Evolutionary conservation across 169 alveolate genomes (phyloP), one percentile per base, ranked within the genome.

Genomic region (Cryptosporidium viatorum): DNA sequence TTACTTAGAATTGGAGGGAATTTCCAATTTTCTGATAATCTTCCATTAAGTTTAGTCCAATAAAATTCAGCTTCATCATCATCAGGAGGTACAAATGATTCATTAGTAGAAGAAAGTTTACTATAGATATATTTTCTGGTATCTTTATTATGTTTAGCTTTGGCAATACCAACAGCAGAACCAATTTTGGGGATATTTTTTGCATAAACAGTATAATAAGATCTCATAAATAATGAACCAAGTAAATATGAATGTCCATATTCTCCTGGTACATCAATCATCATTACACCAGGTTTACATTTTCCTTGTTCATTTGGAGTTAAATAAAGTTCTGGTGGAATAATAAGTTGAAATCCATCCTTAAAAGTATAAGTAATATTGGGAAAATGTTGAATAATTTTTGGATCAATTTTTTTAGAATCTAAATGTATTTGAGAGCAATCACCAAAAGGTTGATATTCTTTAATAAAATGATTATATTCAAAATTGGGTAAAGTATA

Each of bases 261-360:
- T 70, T 95, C 96, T 0, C 96, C 93, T 3, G 97, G 97, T 0
- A 95, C 97, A 85, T 95, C 97, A 3, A 95, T 91, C 67, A 93
- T 96, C 97, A 95, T 95, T 52, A 91, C 93, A 0, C 96, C 97
- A 8, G 97, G 97, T 58, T 91, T 92, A 80, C 97, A 95, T 26
- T 51, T 45, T 3, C 89, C 85, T 12, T 58, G n/a, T 51, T 85
- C 85, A 80, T 89, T 75, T 12, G 93, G 92, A 18, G 89, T 92
- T 29, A 92, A 51, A 65, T 92, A 92, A 55, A 86, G 70, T 37
- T 80, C 91, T 2, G 94, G 94, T 31, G 89, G 41, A 26, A 80
- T 80, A 3, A 59, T 26, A 86, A 26, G 33, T 35, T 52, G 23
- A 8, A 60, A 55, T 39, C 69, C 55, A 5, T 48, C 70, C n/a